phyloP scores from a whole-genome alignment of 306 rosid genomes.

The Dalbergia oliveri region DNA sequence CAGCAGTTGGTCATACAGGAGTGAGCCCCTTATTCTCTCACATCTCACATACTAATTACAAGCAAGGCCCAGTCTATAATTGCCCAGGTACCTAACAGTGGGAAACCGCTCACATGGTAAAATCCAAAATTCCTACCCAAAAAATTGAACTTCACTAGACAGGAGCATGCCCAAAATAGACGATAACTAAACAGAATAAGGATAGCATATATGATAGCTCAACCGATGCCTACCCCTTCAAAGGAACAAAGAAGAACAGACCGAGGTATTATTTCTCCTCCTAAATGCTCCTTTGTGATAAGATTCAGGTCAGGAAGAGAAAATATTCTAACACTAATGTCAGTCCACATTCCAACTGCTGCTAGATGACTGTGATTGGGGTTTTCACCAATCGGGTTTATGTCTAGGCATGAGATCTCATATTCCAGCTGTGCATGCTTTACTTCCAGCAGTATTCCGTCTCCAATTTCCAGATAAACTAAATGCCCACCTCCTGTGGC shows the following conservation, averaged over 20 bases:
- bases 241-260: slow-evolving; percentile 98
- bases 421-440: slow-evolving; percentile 80
- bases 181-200: not conserved
- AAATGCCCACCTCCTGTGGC: slow-evolving; percentile 97
- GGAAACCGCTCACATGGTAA: not conserved
- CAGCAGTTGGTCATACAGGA: too few species aligned
- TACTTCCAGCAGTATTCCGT: slow-evolving; percentile 70
- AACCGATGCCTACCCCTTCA: slow-evolving; percentile 85
- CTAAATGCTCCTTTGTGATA: slow-evolving; percentile 88
- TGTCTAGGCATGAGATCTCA: slow-evolving; percentile 96
- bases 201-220: not conserved
- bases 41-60: too few species aligned
- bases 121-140: not conserved
- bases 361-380: slow-evolving; percentile 86
- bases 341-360: slow-evolving; percentile 99
- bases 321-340: slow-evolving; percentile 88
- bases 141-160: not conserved
- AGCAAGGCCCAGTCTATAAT: too few species aligned
- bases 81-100: too few species aligned
- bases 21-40: too few species aligned
- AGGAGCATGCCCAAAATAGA: not conserved
- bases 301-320: slow-evolving; percentile 90
- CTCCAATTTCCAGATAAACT: slow-evolving; percentile 90
- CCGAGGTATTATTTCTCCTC: slow-evolving; percentile 98
- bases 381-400: slow-evolving; percentile 91